Base-by-base conservation (phyloP, 2,329 filamentous ascomycete genomes). In the Lasiodiplodia gonubiensis region DNA sequence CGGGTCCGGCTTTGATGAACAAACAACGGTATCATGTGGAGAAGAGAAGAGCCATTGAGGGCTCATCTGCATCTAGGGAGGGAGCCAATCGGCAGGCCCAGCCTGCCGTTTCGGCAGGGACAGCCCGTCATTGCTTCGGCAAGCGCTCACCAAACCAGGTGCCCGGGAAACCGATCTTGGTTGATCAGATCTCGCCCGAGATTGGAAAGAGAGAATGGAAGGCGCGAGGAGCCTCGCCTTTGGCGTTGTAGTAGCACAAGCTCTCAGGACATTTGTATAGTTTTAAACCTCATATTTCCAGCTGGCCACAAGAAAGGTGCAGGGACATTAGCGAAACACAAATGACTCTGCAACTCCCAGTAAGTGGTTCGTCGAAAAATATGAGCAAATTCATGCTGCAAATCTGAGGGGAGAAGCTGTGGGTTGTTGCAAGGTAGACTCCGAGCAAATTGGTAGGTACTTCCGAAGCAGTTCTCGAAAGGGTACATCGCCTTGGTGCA, bases 11-110 rank as follows among this genome's bases (percentile, higher is more conserved):
- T 4, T 53, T 23, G 64, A 12, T 27, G 52, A 18, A 49, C 39
- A 66, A 57, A 33, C 46, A 27, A 12, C 46, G n/a, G 59, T 63
- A 63, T 61, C 57, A 61, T 63, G 42, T 37, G 39, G 27, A 7
- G 63, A 54, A 16, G 64, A 57, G 23, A n/a, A 12, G 27, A 37
- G 21, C n/a, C 23, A 39, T 35, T 10, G 25, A 48, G 18, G 27
- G 27, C 6, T 39, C 37, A 39, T 51, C 16, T 30, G 23, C 27
- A 46, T 25, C 49, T 10, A 57, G 35, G 52, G 35, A 18, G 18
- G 18, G 33, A 35, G 39, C 37, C 18, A 35, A 25, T 4, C n/a
- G 33, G 51, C 27, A 33, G 25, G 53, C 6, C 7, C 12, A 18
- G 51, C 4, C 25, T 30, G 39, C 39, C 23, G 25, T 49, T 8